Base-by-base conservation (phyloP, 2,329 filamentous ascomycete species). In the Xylariaceae sp. region DNA sequence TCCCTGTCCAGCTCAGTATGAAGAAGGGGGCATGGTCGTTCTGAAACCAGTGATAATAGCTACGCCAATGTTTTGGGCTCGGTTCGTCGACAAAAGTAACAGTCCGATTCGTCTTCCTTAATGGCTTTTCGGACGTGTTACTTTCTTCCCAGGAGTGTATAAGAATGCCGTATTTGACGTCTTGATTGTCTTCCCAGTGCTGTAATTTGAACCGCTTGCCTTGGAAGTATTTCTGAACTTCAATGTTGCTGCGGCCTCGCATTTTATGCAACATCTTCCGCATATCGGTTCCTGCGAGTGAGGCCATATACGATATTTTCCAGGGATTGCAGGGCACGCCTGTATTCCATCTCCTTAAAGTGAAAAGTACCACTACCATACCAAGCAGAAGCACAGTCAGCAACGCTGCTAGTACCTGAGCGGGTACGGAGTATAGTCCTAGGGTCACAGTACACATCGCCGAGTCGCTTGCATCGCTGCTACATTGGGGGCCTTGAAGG, bases 271-370 rank as follows among this genome's bases (percentile, higher is more conserved):
- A 27, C 18, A 17, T 36, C 9, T 14, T n/a, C 10, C 14, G 15
- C 56, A 12, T 64, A 59, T 6, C 58, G 42, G 45, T 66, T 63
- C 2, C 40, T 1, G 63, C 60, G 2, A 75, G 61, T 1, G 64
- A 60, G 0, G 66, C 66, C 46, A 73, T 68, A 0, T 66, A 62
- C 1, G 62, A 62, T 5, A 74, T 56, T 48, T 60, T 71, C 72
- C 72, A 75, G 2, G 72, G 72, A 39, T 71, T 67, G 11, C 64
- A 61, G 18, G 60, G 56, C 14, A 75, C 50, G 1, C 72, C 72
- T 0, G 71, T 73, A n/a, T 61, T 56, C 62, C 66, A 70, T 14
- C 59, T 58, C 10, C 62, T 53, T 18, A 71, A 56, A 5, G 66
- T 55, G 7, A 62, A 30, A 1, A 63, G 43, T 5, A 69, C 60